Evolutionary conservation across 305 asterid genomes (phyloP).

Genomic region (Solanum hybrid): DNA sequence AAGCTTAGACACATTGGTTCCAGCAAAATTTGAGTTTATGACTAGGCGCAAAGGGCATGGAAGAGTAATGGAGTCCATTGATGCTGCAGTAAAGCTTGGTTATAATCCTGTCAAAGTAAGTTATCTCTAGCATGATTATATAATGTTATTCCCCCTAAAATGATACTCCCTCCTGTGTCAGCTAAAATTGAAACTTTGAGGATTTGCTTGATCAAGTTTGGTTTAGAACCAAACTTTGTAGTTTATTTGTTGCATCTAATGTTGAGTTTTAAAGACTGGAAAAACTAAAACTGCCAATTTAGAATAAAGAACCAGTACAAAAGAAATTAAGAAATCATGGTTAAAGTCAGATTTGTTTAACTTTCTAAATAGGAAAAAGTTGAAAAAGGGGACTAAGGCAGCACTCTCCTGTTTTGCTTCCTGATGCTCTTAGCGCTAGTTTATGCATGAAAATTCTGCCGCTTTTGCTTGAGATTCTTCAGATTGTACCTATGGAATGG

Average conservation of each 20-base stretch:
- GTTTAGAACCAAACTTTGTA: background rate
- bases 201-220: background rate
- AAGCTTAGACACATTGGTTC: conserved; percentile 88
- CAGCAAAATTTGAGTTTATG: conserved; percentile 91
- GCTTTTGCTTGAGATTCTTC: too few species aligned
- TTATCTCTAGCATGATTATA: background rate
- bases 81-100: conserved; percentile 69
- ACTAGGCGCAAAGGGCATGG: conserved; percentile 88
- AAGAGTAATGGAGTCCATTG: conserved; percentile 78
- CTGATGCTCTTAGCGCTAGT: background rate
- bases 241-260: background rate
- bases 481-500: background rate
- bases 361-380: background rate
- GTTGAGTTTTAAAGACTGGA: background rate
- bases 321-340: background rate
- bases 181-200: background rate
- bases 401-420: background rate
- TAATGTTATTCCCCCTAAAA: background rate
- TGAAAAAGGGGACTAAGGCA: background rate
- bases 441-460: background rate
- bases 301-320: background rate
- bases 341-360: background rate
- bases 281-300: background rate
- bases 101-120: conserved; percentile 85
- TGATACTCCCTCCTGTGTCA: background rate